A percentile compares a stretch with the other conserved stretches of the same genome.
Evolutionary conservation across 208 protist species (phyloP).

Genomic region (Acanthamoeba culbertsoni): DNA sequence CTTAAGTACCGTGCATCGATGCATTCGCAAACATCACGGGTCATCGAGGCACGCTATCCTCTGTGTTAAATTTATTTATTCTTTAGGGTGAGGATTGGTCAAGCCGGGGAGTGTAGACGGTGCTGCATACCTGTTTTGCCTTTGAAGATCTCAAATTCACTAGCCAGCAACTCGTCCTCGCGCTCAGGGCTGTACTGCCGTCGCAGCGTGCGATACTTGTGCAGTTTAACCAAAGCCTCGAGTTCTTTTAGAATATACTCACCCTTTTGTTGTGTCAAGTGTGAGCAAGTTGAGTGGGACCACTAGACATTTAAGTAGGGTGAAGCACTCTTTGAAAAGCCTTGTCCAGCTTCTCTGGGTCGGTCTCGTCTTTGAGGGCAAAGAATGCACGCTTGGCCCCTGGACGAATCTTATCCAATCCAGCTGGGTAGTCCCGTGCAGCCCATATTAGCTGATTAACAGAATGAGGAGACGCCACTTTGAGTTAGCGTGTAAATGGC

Average conservation of each 20-base stretch:
- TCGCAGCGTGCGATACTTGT: conserved; percentile 58
- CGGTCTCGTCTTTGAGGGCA: conserved; percentile 8
- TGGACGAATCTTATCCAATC: background rate
- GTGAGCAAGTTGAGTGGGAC: background rate
- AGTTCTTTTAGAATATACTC: conserved; percentile 51
- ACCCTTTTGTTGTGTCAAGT: background rate
- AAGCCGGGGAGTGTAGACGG: background rate
- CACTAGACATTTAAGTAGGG: no score
- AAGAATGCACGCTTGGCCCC: conserved; percentile 58
- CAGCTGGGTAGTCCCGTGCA: conserved; percentile 39
- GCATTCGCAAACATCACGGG: no score
- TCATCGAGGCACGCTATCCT: no score
- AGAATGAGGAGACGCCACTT: background rate
- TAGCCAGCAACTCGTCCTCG: background rate
- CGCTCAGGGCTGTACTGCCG: conserved; percentile 13
- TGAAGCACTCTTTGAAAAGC: background rate
- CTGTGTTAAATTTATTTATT: no score
- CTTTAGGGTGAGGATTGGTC: background rate
- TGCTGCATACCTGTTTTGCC: background rate
- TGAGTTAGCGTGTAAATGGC: background rate
- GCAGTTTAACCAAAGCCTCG: conserved; percentile 50
- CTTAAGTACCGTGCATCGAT: no score
- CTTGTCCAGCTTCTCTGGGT: conserved; percentile 38
- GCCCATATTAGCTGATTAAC: conserved; percentile 20
- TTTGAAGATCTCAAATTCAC: conserved; percentile 36